Evolutionary conservation across 2,329 filamentous ascomycete species (phyloP).

Genomic region (Keithomyces neogunnii): DNA sequence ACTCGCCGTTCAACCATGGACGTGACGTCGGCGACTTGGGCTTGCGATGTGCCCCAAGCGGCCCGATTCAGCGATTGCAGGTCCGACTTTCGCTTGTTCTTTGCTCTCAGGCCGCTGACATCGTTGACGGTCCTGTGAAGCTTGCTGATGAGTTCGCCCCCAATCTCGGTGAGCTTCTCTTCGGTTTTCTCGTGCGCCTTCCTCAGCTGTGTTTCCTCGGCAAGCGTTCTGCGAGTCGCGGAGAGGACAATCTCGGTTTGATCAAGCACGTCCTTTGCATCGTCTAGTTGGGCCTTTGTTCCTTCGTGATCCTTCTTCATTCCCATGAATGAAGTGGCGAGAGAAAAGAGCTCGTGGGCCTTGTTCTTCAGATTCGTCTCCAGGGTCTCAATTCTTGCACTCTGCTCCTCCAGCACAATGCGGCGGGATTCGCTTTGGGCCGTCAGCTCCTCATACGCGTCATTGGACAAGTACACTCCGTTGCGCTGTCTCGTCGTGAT

Average conservation of each 20-base stretch:
- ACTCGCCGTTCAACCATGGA: slow-evolving; percentile 68
- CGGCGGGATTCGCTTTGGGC: slow-evolving; percentile 85
- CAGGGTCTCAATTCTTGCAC: slow-evolving; percentile 84
- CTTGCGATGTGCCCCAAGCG: slow-evolving; percentile 70
- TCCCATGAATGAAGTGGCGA: slow-evolving; percentile 80
- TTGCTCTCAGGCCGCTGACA: slow-evolving; percentile 73
- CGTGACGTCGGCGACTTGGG: slow-evolving; percentile 69
- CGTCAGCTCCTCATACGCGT: slow-evolving; percentile 83
- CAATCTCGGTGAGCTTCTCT: slow-evolving; percentile 62
- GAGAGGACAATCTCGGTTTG: slow-evolving; percentile 80
- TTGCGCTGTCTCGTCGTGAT: slow-evolving; percentile 90
- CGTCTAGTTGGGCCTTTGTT: slow-evolving; percentile 62
- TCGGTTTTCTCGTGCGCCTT: slow-evolving; percentile 85
- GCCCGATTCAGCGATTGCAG: slow-evolving; percentile 72
- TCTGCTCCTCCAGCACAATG: slow-evolving; percentile 87
- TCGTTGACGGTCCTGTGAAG: slow-evolving; percentile 71
- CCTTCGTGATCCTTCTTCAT: slow-evolving; percentile 85
- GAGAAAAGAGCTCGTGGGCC: slow-evolving; percentile 78
- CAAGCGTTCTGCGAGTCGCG: slow-evolving; percentile 66
- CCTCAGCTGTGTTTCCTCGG: slow-evolving; percentile 70
- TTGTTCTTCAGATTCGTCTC: slow-evolving; percentile 88
- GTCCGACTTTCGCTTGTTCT: slow-evolving; percentile 77
- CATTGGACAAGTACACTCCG: slow-evolving; percentile 86
- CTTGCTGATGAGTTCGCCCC: slow-evolving; percentile 68
- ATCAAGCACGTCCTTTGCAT: slow-evolving; percentile 72